A percentile compares a stretch with the other conserved stretches of the same genome.
phyloP scores from a whole-genome alignment of 202 grass and related monocot species.

The Dendrocalamus latiflorus region DNA sequence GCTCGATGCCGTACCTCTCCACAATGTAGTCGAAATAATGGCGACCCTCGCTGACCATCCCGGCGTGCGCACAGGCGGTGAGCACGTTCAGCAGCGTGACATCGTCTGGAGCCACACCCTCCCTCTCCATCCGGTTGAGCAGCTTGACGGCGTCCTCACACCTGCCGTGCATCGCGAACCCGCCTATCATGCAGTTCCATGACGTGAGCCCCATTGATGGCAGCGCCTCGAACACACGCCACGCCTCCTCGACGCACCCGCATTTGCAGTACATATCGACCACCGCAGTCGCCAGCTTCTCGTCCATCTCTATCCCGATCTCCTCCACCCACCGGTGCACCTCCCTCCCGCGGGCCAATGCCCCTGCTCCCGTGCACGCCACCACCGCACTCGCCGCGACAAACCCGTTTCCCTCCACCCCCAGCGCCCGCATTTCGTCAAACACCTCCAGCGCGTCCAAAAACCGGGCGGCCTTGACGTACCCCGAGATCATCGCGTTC shows the following conservation, averaged over 20 bases:
- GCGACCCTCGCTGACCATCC: too few relatives aligned
- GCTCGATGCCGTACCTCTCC: constrained; percentile 38
- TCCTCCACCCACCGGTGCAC: constrained; percentile 54
- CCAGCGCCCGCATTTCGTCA: constrained; percentile 45
- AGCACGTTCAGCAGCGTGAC: constrained; percentile 77
- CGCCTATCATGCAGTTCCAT: constrained; percentile 94
- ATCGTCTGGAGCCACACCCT: constrained; percentile 42
- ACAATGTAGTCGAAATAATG: too few relatives aligned
- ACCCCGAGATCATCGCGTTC: constrained; percentile 86
- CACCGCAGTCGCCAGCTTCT: constrained; percentile 57
- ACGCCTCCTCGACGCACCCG: constrained; percentile 63
- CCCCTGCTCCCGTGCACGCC: constrained; percentile 58
- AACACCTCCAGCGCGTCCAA: constrained; percentile 75
- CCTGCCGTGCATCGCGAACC: constrained; percentile 61
- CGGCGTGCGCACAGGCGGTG: too few relatives aligned
- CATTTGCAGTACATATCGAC: constrained; percentile 97
- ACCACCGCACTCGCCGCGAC: constrained; percentile 52
- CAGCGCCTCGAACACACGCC: constrained; percentile 41
- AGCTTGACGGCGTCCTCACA: constrained; percentile 42
- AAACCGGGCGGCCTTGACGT: constrained; percentile 48
- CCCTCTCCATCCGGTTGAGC: constrained; percentile 55
- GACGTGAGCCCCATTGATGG: constrained; percentile 41
- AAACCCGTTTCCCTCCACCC: constrained; percentile 54
- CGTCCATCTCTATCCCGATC: constrained; percentile 51
- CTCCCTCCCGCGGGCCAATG: constrained; percentile 49